Base-by-base conservation (phyloP, 495 filamentous ascomycete genomes). In the Cercophora sp. region DNA sequence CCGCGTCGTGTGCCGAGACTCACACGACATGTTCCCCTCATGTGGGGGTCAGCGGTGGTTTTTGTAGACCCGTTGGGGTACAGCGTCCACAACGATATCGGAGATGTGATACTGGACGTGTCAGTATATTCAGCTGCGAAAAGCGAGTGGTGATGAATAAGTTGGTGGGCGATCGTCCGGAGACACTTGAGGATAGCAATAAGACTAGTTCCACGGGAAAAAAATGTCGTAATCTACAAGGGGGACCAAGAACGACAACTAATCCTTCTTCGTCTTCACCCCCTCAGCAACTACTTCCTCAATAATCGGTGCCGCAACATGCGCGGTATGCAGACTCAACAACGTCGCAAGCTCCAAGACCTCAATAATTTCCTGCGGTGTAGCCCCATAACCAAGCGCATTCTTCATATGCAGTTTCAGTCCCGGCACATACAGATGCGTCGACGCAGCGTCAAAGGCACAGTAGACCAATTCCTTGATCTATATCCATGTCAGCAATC, bases 341-440 rank as follows among this genome's bases (percentile, higher is more conserved):
- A 70, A 35, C 6, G 63, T 72, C 13, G 71, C 69, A 59, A 76
- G 55, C 54, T 76, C 73, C 31, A 76, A 48, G 1, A 73, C 68
- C 55, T 76, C 73, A 56, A 72, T 52, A 26, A 76, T 69, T 63
- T 76, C 67, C 42, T 74, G 65, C 22, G 62, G 56, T n/a, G 66
- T 72, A 0, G 69, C 73, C 0, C 73, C 73, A 54, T 67, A 69
- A 13, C 62, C 52, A 8, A 76, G 46, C 18, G 72, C 73, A 52
- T 76, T 76, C 49, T 64, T 60, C 63, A 74, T 73, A 55, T 76
- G 73, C 39, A 73, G 48, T 51, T 74, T 76, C 49, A 73, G 51
- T 2, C 73, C 73, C 5, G 69, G 64, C 4, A 62, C 55, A 46
- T 74, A 76, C 8, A 76, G 58, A 54, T 76, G 73, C 19, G 73